These are phyloP conservation scores for Plenodomus lindquistii DNA, from an alignment of 2,329 filamentous ascomycete species.

Conservation along the genomic window DNA sequence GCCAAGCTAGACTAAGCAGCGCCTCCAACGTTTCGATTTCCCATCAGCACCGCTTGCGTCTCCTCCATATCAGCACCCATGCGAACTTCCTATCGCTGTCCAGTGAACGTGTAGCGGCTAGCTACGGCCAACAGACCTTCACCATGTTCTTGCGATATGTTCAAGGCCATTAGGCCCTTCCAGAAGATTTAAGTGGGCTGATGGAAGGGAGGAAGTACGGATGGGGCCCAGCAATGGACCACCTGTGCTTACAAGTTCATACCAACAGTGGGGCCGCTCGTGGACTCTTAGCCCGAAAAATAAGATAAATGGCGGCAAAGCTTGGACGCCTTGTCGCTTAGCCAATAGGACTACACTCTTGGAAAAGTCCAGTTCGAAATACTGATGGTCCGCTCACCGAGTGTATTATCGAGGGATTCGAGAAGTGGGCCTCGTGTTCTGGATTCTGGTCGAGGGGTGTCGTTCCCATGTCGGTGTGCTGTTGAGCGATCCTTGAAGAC, in stretches of 20 bases:
- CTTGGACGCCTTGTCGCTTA: constrained; percentile 9
- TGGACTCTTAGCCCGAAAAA: constrained; percentile 1
- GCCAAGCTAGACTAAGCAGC: constrained; percentile 7
- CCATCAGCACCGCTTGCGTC: background rate
- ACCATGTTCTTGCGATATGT: background rate
- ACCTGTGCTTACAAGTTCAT: background rate
- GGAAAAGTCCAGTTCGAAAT: background rate
- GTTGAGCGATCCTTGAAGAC: background rate
- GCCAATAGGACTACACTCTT: background rate
- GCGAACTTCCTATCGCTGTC: background rate
- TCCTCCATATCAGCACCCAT: constrained; percentile 6
- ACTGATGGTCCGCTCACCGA: background rate
- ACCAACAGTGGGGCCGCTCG: constrained; percentile 6
- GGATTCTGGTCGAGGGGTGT: background rate
- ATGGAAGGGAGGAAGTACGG: background rate
- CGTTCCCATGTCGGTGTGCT: background rate
- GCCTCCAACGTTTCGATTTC: constrained; percentile 8
- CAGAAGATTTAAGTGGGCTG: background rate
- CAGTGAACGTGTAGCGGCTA: constrained; percentile 1
- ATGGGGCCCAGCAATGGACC: background rate
- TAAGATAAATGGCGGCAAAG: constrained; percentile 10
- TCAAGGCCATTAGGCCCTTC: background rate
- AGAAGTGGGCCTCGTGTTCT: too few species aligned
- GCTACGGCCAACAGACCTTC: constrained; percentile 1
- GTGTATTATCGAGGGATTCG: too few species aligned